Conservation (phyloP, 345 rosid genomes). For the Hevea brasiliensis region DNA sequence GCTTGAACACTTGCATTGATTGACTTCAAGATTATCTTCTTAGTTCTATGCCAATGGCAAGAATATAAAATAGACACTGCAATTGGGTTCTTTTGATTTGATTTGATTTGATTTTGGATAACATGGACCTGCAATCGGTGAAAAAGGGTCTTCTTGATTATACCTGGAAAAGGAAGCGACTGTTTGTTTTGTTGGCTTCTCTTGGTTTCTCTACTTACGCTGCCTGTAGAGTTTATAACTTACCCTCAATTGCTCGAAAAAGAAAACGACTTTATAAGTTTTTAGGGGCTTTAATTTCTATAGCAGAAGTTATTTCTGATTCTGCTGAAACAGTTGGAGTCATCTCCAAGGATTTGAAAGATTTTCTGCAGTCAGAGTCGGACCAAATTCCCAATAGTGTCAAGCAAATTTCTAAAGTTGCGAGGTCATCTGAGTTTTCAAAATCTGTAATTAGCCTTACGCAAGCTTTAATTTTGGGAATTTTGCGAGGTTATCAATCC, state of each 20-base stretch:
- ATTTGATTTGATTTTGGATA: neutral
- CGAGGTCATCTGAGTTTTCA: slow-evolving; percentile 55
- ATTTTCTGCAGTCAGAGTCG: slow-evolving; percentile 57
- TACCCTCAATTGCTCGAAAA: slow-evolving; percentile 45
- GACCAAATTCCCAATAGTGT: slow-evolving; percentile 72
- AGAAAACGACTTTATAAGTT: slow-evolving; percentile 52
- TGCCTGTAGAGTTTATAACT: slow-evolving; percentile 58
- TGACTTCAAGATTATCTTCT: neutral
- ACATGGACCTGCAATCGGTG: slow-evolving; percentile 54
- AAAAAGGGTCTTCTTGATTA: slow-evolving; percentile 46
- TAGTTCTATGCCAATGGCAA: neutral
- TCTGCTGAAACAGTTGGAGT: slow-evolving; percentile 52
- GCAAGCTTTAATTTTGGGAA: slow-evolving; percentile 56
- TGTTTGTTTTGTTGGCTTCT: slow-evolving; percentile 45
- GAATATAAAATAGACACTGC: neutral
- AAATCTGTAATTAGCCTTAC: slow-evolving; percentile 42
- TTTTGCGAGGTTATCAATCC: slow-evolving; percentile 41
- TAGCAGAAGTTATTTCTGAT: slow-evolving; percentile 59
- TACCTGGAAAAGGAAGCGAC: slow-evolving; percentile 48
- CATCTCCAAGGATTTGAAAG: slow-evolving; percentile 54
- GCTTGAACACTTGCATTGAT: neutral
- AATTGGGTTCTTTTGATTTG: slow-evolving; percentile 15
- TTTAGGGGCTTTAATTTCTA: slow-evolving; percentile 47
- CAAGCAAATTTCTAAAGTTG: slow-evolving; percentile 67
- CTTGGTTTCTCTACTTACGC: slow-evolving; percentile 51